Conservation (phyloP, 805 yeast genomes). For the Priceomyces melissophilus region DNA sequence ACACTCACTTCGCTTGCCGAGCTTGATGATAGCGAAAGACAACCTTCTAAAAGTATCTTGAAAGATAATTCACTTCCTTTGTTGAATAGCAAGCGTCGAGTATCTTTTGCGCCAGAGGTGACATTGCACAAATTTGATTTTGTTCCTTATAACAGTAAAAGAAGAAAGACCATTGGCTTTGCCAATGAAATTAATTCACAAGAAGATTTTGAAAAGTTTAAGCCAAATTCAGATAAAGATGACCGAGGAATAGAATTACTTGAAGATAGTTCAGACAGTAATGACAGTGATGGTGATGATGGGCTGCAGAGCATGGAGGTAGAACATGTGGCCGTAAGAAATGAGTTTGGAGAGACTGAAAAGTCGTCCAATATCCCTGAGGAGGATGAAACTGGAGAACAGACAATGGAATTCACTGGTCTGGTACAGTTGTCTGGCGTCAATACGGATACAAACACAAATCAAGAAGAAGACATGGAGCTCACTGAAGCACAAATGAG, state of each 20-base stretch:
- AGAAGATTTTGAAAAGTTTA: background rate
- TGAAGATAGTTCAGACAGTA: slow-evolving; percentile 26
- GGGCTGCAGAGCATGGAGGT: slow-evolving; percentile 5
- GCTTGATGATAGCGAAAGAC: slow-evolving; percentile 4
- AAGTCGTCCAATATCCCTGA: background rate
- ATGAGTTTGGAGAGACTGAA: background rate
- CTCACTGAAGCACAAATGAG: slow-evolving; percentile 13
- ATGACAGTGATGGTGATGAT: slow-evolving; percentile 10
- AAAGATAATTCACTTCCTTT: slow-evolving; percentile 22
- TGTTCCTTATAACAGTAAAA: slow-evolving; percentile 18
- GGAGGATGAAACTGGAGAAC: slow-evolving; percentile 16
- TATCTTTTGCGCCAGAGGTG: slow-evolving; percentile 75
- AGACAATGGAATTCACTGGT: slow-evolving; percentile 30
- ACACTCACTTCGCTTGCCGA: background rate
- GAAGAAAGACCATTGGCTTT: slow-evolving; percentile 26
- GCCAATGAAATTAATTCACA: slow-evolving; percentile 15
- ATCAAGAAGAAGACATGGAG: slow-evolving; percentile 22
- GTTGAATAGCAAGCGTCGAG: slow-evolving; percentile 44
- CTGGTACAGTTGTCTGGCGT: slow-evolving; percentile 5
- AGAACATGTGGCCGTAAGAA: slow-evolving; percentile 5
- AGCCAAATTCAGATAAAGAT: background rate
- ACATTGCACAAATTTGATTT: slow-evolving; percentile 56
- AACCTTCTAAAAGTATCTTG: slow-evolving; percentile 18
- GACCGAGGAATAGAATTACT: slow-evolving; percentile 1
- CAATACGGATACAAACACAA: slow-evolving; percentile 6